A percentile compares a stretch with the other conserved stretches of the same genome.
phyloP scores from a whole-genome alignment of 176 grass and related monocot genomes.

The Bothriochloa decipiens region DNA sequence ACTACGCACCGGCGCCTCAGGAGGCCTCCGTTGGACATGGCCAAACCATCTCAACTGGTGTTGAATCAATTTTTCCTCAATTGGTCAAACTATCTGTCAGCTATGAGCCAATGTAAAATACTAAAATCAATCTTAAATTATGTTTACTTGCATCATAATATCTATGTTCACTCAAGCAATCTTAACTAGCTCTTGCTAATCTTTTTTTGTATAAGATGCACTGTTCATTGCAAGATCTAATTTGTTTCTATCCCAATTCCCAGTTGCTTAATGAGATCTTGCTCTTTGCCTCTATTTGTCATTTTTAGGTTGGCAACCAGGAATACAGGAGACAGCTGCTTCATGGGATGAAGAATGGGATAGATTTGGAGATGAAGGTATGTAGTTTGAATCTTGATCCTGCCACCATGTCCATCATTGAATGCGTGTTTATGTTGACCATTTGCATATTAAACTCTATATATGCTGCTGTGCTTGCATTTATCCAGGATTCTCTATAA shows the following conservation, averaged over 20 bases:
- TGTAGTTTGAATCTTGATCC: conserved; percentile 30
- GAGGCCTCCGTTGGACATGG: too few relatives aligned
- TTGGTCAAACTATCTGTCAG: too few relatives aligned
- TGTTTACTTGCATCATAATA: conserved; percentile 20
- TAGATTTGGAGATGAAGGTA: conserved; percentile 89
- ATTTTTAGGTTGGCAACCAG: conserved; percentile 92
- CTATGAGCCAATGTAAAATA: conserved; percentile 18
- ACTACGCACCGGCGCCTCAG: too few relatives aligned
- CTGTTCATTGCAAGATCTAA: conserved; percentile 11
- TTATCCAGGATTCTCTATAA: conserved; percentile 82
- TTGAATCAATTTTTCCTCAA: too few relatives aligned
- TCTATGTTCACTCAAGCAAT: neutral
- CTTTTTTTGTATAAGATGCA: conserved; percentile 11
- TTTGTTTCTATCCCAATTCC: conserved; percentile 30
- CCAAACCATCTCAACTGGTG: too few relatives aligned
- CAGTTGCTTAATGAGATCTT: conserved; percentile 8
- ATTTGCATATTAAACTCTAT: conserved; percentile 22
- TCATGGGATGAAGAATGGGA: conserved; percentile 94
- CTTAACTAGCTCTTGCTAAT: neutral
- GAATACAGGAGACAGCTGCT: conserved; percentile 75
- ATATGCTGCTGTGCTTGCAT: conserved; percentile 12
- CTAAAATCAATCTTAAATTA: conserved; percentile 26
- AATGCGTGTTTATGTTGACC: neutral
- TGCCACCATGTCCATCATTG: conserved; percentile 5
- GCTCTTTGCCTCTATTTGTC: conserved; percentile 17